Conservation (phyloP, 164 flowering plant species). For the Taxillus chinensis region DNA sequence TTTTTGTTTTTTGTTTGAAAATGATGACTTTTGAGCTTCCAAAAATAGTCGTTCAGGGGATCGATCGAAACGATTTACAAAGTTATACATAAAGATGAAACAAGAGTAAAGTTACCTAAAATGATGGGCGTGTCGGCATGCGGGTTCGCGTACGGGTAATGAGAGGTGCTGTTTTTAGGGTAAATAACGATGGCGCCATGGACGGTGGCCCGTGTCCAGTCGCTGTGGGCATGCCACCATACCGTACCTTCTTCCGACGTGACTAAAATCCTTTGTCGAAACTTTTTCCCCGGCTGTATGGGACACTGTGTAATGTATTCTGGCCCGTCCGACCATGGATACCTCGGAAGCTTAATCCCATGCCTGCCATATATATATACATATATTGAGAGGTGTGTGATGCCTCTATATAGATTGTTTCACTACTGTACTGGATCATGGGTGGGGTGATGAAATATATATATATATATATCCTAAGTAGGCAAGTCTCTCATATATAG, state of each 20-base stretch:
- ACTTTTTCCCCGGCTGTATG: conserved; percentile 15
- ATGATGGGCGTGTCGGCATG: conserved; percentile 13
- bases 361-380: conserved; percentile 18
- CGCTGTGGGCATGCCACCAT: conserved; percentile 31
- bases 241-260: conserved; percentile 18
- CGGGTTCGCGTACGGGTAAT: conserved; percentile 20
- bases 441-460: too few species aligned
- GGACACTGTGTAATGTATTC: conserved; percentile 28
- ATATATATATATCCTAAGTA: too few species aligned
- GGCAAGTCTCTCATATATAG: too few species aligned
- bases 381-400: too few species aligned
- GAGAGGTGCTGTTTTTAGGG: conserved; percentile 6
- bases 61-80: too few species aligned
- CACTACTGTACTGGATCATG: too few species aligned
- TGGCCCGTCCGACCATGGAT: conserved; percentile 32
- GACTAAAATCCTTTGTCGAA: conserved; percentile 11
- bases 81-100: too few species aligned
- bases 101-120: conserved; percentile 6
- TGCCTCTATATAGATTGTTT: too few species aligned
- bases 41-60: too few species aligned
- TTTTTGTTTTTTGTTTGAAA: too few species aligned
- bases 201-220: conserved; percentile 21
- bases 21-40: too few species aligned
- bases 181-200: conserved; percentile 14
- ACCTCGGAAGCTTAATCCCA: conserved; percentile 22